Evolutionary conservation across 2,329 filamentous ascomycete species (phyloP), one percentile per base, ranked within the genome.

Genomic region (Dactylonectria macrodidyma): DNA sequence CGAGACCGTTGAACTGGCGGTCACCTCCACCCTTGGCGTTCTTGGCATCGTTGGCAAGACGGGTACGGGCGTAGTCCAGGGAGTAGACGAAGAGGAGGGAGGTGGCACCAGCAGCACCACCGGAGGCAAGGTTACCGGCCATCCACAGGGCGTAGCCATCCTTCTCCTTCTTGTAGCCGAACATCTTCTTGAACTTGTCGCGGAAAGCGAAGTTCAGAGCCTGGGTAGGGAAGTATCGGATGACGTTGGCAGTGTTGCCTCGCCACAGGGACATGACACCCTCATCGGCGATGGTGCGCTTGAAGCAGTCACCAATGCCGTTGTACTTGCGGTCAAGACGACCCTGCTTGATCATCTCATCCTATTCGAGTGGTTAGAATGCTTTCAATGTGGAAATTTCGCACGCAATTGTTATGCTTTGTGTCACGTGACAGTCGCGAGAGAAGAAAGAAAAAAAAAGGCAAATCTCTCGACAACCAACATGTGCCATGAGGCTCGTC

Each of bases 161-260:
- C 88, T 92, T 92, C 75, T 99, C 96, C 93, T 98, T 98, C 95
- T 98, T 99, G 95, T 94, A 99, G 84, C 94, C 93, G 92, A 99
- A 99, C 95, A 99, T 97, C 84, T 93, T 90, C 95, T 99, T 99
- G 95, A 98, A 99, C 92, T 97, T 98, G 88, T 99, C 96, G 87
- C 96, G 96, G 96, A 99, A 99, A 85, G 96, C 96, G 84, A 99
- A 99, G 95, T 99, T 99, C 86, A 99, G 90, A 81, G 96, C 96
- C 92, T 99, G 96, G 86, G 96, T 99, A 80, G 96, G 96, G 94
- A 99, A 99, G 91, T 99, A 99, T 93, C 96, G 96, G 91, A 99
- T 97, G 87, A 99, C 96, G 93, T 99, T 99, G 94, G 96, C 96
- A 84, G 96, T 99, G 94, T 99, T 99, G 88, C 96, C 96, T 92